phyloP scores from a whole-genome alignment of 108 stramenopile species.

The Cylindrotheca closterium region DNA sequence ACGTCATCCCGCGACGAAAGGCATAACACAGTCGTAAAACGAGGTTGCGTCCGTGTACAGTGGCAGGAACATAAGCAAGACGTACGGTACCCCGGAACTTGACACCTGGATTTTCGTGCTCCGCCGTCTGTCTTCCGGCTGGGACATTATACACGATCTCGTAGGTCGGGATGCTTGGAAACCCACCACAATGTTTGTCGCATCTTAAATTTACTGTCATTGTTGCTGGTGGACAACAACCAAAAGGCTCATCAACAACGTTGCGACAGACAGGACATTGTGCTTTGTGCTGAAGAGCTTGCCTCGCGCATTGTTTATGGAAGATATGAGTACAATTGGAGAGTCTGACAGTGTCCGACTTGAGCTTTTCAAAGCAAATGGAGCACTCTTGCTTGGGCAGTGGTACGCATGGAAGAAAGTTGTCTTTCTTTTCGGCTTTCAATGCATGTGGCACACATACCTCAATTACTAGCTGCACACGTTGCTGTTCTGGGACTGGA shows the following conservation, averaged over 20 bases:
- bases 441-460: constrained; percentile 1
- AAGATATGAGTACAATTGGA: too few species aligned
- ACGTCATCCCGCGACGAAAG: constrained; percentile 48
- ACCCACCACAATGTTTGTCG: not conserved
- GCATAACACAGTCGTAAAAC: constrained; percentile 51
- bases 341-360: too few species aligned
- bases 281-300: constrained; percentile 2
- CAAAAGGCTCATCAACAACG: constrained; percentile 22
- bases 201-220: constrained; percentile 26
- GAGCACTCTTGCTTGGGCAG: too few species aligned
- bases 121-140: constrained; percentile 28
- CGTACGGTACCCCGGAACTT: constrained; percentile 11
- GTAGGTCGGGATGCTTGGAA: constrained; percentile 5
- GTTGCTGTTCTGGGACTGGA: too few species aligned
- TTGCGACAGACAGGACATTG: constrained; percentile 26
- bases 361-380: too few species aligned
- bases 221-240: constrained; percentile 39
- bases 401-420: too few species aligned
- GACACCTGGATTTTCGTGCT: constrained; percentile 39
- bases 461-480: too few species aligned
- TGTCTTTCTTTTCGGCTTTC: constrained; percentile 5
- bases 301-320: constrained; percentile 27
- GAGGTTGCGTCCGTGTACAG: constrained; percentile 22
- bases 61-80: constrained; percentile 39
- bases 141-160: constrained; percentile 37